These are phyloP conservation scores for Cyberlindnera amylophila DNA, from an alignment of 805 yeast genomes.

Conservation along the genomic window DNA sequence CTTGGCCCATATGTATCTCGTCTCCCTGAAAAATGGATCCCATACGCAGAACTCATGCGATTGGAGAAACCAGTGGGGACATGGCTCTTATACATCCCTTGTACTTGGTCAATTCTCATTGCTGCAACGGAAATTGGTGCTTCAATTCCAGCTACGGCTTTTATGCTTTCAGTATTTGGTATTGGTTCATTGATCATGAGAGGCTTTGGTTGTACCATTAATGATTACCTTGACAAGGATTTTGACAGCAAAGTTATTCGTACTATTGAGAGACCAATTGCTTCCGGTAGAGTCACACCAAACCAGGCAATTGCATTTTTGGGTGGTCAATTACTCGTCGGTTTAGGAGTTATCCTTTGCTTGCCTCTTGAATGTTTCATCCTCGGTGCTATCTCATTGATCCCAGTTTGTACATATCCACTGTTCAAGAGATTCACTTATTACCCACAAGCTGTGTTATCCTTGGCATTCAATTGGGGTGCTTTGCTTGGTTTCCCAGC, in stretches of 20 bases:
- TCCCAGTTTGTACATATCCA: constrained; percentile 84
- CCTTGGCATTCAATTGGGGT: constrained; percentile 92
- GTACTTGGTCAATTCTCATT: constrained; percentile 90
- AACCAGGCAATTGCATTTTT: constrained; percentile 68
- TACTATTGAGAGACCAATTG: constrained; percentile 88
- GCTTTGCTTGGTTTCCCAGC: constrained; percentile 94
- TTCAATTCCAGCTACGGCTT: constrained; percentile 55
- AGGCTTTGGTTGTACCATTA: constrained; percentile 96
- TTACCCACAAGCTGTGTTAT: constrained; percentile 84
- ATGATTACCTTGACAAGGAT: constrained; percentile 81
- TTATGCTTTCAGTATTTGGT: constrained; percentile 67
- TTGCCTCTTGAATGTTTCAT: constrained; percentile 80
- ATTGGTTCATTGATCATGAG: constrained; percentile 89
- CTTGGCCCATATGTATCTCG: constrained; percentile 50
- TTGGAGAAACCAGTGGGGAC: constrained; percentile 97
- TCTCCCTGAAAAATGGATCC: constrained; percentile 72
- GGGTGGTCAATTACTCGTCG: constrained; percentile 70
- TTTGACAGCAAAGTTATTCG: constrained; percentile 83
- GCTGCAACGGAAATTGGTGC: constrained; percentile 77
- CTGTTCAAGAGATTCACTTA: constrained; percentile 91
- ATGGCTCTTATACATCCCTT: constrained; percentile 74
- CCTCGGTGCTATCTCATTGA: constrained; percentile 76
- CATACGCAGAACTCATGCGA: constrained; percentile 89
- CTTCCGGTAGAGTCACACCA: constrained; percentile 75
- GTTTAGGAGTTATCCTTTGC: constrained; percentile 64